Evolutionary conservation across 2,329 filamentous ascomycete species (phyloP), one percentile per base, ranked within the genome.

Genomic region (Talaromyces funiculosus): DNA sequence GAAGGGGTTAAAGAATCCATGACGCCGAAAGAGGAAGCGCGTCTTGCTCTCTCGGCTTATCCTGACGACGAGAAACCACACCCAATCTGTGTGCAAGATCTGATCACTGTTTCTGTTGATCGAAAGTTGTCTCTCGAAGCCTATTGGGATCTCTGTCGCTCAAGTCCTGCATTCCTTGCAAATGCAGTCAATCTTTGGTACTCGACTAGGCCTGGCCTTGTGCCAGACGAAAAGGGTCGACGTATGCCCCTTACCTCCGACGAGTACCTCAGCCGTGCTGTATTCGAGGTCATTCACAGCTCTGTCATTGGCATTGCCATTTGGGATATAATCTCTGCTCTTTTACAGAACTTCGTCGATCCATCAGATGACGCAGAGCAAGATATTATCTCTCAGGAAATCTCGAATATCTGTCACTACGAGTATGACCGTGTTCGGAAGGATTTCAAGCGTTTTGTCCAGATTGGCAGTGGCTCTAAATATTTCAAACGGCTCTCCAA

Each of bases 171-270:
- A 16, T 57, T 45, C 18, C 40, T 45, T 9, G 26, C 26, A 18
- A 45, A 35, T 42, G 54, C 38, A 22, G 54, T 57, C 54, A 45
- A 45, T 6, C 20, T 31, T 16, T 45, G 54, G 26, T 45, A 43
- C 29, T 57, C 18, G 16, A 45, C 29, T 57, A 57, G 54, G 10
- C 54, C 54, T 2, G 78, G 81, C 61, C 69, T 80, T 3, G 60
- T 82, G 0, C 62, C 69, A 0, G 80, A 83, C 54, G 77, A 81
- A 42, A 77, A 74, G 54, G 80, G 80, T 1, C 72, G 75, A 1
- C 61, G 49, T 0, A 49, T 79, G 2, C 73, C 76, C 0, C 66
- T 71, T 1, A 60, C 72, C n/a, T 76, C 73, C 0, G 77, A 81
- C 55, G 76, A 69, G 20, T 74, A 77, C 61, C 75, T 80, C 60